Conservation (phyloP, 2,329 filamentous ascomycete genomes). For the Lachnellula willkommii region DNA sequence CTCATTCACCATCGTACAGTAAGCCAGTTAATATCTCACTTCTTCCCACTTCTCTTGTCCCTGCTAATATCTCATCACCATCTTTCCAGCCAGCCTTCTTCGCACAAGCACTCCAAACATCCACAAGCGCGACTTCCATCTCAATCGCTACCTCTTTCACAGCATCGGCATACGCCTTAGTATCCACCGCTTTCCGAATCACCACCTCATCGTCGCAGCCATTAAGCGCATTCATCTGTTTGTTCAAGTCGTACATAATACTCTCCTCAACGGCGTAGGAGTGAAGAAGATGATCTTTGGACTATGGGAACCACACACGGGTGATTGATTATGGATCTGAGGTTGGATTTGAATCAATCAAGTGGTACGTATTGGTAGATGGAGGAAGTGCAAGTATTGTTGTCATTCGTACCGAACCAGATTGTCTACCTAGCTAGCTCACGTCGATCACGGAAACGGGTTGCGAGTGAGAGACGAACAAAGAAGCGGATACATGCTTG, state of each 20-base stretch:
- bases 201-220: too few relatives aligned
- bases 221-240: too few relatives aligned
- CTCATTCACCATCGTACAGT: slow-evolving; percentile 18
- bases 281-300: slow-evolving; percentile 71
- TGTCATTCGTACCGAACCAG: slow-evolving; percentile 71
- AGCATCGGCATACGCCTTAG: too few relatives aligned
- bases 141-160: too few relatives aligned
- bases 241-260: background rate
- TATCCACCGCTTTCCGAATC: too few relatives aligned
- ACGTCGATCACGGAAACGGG: background rate
- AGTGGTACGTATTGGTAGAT: slow-evolving; percentile 70
- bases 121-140: background rate
- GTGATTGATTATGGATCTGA: slow-evolving; percentile 66
- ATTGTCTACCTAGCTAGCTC: slow-evolving; percentile 2
- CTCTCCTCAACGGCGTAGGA: slow-evolving; percentile 69
- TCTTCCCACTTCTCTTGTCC: slow-evolving; percentile 12
- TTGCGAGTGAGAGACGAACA: slow-evolving; percentile 56
- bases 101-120: slow-evolving; percentile 4
- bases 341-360: slow-evolving; percentile 64
- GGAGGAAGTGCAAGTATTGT: slow-evolving; percentile 55
- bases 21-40: slow-evolving; percentile 15
- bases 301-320: slow-evolving; percentile 60
- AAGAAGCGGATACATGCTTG: slow-evolving; percentile 60
- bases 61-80: slow-evolving; percentile 8
- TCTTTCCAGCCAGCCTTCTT: slow-evolving; percentile 2